Evolutionary conservation across 805 yeast species (phyloP), one percentile per base, ranked within the genome.

Genomic region (Spathaspora arborariae): DNA sequence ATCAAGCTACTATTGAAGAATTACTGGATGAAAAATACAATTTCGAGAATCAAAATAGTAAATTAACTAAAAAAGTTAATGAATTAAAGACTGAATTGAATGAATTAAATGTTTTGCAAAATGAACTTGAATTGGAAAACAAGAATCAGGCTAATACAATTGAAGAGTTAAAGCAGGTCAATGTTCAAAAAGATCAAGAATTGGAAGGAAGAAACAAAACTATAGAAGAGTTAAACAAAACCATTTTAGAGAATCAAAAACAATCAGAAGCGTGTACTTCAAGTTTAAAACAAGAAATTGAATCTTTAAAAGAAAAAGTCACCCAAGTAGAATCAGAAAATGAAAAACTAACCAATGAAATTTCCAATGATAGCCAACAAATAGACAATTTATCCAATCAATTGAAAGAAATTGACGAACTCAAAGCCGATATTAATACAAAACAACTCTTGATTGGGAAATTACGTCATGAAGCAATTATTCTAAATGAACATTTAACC

Each of bases 401-500:
- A 52, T 52, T 62, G 11, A 60, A 57, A 47, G 42, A 62, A 52
- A 56, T 71, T 74, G 44, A 86, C 76, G 58, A 68, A 63, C 45
- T 90, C 75, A 60, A 70, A 76, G 39, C 82, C 72, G 70, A 90
- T 76, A 51, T 71, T 18, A 65, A 69, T 39, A 62, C 58, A 50
- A 90, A 88, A 64, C 88, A 83, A 48, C 68, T 91, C 27, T 78
- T 83, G 43, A 81, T 94, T 44, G 98, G 98, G 1, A 94, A 92
- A 61, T 75, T 94, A 42, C 80, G 97, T 45, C 98, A 92, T 63
- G 99, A 94, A 63, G 92, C 96, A 1, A 92, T 94, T 8, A 88
- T 88, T 20, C 69, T 92, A 48, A 94, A 94, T 62, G 99, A 94
- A 60, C 98, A 94, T 67, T 69, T 94, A 45, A 90, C 96, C n/a